Evolutionary conservation across 129 eudicot species (phyloP).

Genomic region (Mikania micrantha): DNA sequence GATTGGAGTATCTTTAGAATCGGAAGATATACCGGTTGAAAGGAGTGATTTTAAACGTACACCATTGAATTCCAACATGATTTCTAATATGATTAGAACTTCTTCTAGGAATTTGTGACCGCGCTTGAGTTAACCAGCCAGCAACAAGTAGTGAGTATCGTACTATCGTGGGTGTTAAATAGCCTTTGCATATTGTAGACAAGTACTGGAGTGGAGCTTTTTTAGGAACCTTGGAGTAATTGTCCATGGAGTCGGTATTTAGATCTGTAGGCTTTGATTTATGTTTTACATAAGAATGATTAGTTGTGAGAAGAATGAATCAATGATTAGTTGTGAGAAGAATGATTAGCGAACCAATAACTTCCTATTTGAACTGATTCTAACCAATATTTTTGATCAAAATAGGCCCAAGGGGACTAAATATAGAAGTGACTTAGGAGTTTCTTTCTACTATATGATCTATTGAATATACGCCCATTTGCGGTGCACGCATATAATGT

Average conservation of each 20-base stretch:
- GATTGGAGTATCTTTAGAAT: not conserved
- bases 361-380: not conserved
- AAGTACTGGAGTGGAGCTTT: not conserved
- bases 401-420: conserved; percentile 6
- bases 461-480: too few species aligned
- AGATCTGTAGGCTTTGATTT: not conserved
- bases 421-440: not conserved
- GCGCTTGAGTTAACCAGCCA: not conserved
- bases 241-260: not conserved
- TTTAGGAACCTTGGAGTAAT: not conserved
- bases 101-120: conserved; percentile 1
- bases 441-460: not conserved
- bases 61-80: not conserved
- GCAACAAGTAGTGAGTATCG: not conserved
- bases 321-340: too few species aligned
- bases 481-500: too few species aligned
- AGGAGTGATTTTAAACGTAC: not conserved
- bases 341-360: not conserved
- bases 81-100: not conserved
- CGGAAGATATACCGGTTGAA: not conserved
- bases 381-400: not conserved
- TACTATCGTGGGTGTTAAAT: not conserved
- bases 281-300: not conserved
- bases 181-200: not conserved
- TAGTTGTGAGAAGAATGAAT: too few species aligned